Evolutionary conservation across 2,329 filamentous ascomycete genomes (phyloP), one percentile per base, ranked within the genome.

Genomic region (Salinomyces thailandicus): DNA sequence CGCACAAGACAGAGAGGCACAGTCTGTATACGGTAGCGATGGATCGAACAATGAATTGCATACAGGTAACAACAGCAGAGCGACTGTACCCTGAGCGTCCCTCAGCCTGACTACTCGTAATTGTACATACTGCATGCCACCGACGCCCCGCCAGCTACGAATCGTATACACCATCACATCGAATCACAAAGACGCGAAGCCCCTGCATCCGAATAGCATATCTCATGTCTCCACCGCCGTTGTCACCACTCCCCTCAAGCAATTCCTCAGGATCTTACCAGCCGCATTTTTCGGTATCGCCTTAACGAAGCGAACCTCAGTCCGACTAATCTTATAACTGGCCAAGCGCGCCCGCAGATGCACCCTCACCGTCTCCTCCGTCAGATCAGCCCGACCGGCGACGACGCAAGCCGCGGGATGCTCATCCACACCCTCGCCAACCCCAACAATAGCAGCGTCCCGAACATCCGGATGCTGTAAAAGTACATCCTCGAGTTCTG

Each of bases 281-380:
- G 76, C 79, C 71, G 75, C 70, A 41, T 80, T 83, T 62, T 82
- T 85, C 13, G 81, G 80, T 18, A 85, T 77, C 11, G 63, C 62
- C 19, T 80, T 69, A 4, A 81, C 64, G 53, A 85, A 84, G 13
- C 20, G 16, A n/a, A 40, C 28, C 31, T 44, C 40, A n/a, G 31
- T 20, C 22, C 31, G 27, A 22, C 28, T 36, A 11, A 45, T 47
- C 47, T 63, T 63, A 45, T 61, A 62, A 14, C 47, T 48, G 8
- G 59, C 57, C 26, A 63, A 30, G 20, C 41, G 44, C 28, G 45
- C 39, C 4, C 38, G 42, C 39, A 62, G 46, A 36, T 53, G 55
- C 3, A 24, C 30, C 31, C 54, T 51, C 5, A 62, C 41, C 1
- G 49, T 49, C 13, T 47, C 41, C 35, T 47, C 46, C 4, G 45